Percentiles rank a stretch among this genome's conserved stretches.
Conservation (phyloP, 495 filamentous ascomycete genomes). For the Neurospora terricola region DNA sequence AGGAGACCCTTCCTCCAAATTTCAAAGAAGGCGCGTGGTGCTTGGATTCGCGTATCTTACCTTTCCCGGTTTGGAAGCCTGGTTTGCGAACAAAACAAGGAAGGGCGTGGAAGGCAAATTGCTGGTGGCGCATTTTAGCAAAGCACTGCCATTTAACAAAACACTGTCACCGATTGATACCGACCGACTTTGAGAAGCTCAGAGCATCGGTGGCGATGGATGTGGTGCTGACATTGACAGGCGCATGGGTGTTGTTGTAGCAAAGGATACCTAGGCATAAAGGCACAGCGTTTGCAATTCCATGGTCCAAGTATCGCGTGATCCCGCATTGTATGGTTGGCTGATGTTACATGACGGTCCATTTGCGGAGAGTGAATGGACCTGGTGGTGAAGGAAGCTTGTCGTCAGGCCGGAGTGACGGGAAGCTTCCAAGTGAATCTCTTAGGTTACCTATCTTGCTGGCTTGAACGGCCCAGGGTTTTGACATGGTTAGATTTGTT, state of each 20-base stretch:
- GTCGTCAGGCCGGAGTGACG: not conserved
- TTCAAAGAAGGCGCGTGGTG: conserved; percentile 7
- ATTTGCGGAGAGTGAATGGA: not conserved
- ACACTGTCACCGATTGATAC: not conserved
- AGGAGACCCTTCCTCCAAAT: not conserved
- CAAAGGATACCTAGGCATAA: not conserved
- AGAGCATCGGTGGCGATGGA: not conserved
- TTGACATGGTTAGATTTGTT: no score
- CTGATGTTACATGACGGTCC: not conserved
- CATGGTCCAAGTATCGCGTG: not conserved
- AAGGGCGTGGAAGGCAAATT: not conserved
- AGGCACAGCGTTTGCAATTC: not conserved
- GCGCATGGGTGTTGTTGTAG: not conserved
- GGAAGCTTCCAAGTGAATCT: not conserved
- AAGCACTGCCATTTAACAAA: not conserved
- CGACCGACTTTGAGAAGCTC: not conserved
- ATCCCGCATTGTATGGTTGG: not conserved
- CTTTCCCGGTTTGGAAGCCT: conserved; percentile 6
- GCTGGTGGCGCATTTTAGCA: not conserved
- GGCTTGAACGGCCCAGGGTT: no score
- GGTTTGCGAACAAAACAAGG: conserved; percentile 8
- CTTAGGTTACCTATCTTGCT: no score
- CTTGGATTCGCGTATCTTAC: conserved; percentile 27
- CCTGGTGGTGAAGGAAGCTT: not conserved
- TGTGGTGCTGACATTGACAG: no score